Conservation (phyloP, 345 rosid species). For the Moricandia moricandioides region DNA sequence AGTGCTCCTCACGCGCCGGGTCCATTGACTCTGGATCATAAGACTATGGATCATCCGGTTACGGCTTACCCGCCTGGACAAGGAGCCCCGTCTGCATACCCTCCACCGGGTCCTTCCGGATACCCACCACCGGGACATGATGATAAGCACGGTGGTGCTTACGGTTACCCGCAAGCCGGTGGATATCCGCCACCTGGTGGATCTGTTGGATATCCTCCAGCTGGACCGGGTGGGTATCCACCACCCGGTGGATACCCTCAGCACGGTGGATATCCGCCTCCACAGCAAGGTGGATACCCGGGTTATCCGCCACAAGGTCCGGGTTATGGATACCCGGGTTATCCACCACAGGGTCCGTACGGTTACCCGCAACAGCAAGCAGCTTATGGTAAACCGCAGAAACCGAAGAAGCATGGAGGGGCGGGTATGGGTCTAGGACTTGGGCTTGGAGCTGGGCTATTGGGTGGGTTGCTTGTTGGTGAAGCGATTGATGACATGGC, state of each 20-base stretch:
- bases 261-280: slow-evolving; percentile 26
- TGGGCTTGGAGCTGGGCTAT: slow-evolving; percentile 43
- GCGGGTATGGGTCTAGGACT: slow-evolving; percentile 37
- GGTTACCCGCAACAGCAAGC: slow-evolving; percentile 36
- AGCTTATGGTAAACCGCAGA: slow-evolving; percentile 34
- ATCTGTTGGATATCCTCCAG: slow-evolving; percentile 10
- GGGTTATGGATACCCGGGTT: slow-evolving; percentile 20
- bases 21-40: slow-evolving; percentile 1
- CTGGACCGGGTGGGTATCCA: slow-evolving; percentile 24
- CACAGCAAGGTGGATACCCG: slow-evolving; percentile 28
- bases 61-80: slow-evolving; percentile 41
- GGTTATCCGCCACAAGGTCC: slow-evolving; percentile 34
- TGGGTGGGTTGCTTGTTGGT: slow-evolving; percentile 40
- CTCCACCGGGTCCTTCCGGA: slow-evolving; percentile 32
- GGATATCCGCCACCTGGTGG: slow-evolving; percentile 3
- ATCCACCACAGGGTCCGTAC: slow-evolving; percentile 34
- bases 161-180: slow-evolving; percentile 7
- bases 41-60: slow-evolving; percentile 27
- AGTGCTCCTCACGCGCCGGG: slow-evolving; percentile 19
- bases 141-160: slow-evolving; percentile 29
- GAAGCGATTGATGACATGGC: slow-evolving; percentile 34
- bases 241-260: slow-evolving; percentile 31
- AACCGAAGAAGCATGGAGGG: slow-evolving; percentile 36
- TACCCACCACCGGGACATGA: slow-evolving; percentile 36
- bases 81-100: slow-evolving; percentile 20